Conservation (phyloP, 73 alveolate species). For the Halteria grandinella region DNA sequence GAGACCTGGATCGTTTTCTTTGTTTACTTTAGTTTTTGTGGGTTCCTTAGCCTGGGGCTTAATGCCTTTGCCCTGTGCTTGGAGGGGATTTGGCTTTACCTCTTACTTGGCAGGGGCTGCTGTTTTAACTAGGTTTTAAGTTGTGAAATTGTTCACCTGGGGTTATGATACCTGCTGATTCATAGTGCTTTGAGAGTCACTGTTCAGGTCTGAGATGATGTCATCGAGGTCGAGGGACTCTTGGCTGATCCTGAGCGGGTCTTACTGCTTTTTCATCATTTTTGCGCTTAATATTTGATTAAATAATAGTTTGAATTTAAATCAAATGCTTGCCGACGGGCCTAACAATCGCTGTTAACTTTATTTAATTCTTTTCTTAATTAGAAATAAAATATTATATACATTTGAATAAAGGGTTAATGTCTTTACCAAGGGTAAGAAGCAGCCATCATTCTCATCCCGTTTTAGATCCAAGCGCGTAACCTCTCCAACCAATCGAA, state of each 20-base stretch:
- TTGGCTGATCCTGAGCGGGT: conserved; percentile 50
- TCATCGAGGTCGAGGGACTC: conserved; percentile 60
- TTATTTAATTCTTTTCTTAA: background rate
- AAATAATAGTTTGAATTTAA: too few species aligned
- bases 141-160: background rate
- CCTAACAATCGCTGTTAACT: too few species aligned
- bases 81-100: too few species aligned
- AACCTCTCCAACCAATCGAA: background rate
- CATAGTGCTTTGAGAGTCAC: background rate
- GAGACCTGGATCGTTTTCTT: background rate
- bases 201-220: conserved; percentile 57
- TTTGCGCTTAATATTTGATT: too few species aligned
- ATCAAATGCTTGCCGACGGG: too few species aligned
- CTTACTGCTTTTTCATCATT: conserved; percentile 10
- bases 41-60: too few species aligned
- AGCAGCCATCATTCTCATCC: background rate
- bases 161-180: background rate
- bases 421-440: conserved; percentile 47
- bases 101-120: too few species aligned
- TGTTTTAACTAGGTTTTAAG: too few species aligned
- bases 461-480: conserved; percentile 4
- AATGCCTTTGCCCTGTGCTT: too few species aligned
- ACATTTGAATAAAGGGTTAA: background rate
- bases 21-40: background rate
- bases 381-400: background rate